Base-by-base conservation (phyloP, 2,329 filamentous ascomycete species). In the Zymoseptoria tritici region DNA sequence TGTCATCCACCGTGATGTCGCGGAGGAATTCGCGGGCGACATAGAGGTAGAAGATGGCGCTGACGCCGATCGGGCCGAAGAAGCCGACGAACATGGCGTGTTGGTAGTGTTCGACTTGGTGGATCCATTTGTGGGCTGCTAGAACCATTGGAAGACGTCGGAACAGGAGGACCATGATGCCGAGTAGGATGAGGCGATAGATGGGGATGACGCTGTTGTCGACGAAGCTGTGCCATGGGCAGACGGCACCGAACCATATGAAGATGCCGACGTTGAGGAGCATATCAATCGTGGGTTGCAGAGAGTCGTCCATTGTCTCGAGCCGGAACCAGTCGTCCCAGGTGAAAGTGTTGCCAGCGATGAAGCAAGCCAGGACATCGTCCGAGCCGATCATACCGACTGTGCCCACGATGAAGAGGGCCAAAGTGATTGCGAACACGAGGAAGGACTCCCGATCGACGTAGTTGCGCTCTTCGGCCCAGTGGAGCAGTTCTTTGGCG, bases 201-300 rank as follows among this genome's bases (percentile, higher is more conserved):
- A 92, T 79, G 0, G 90, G 84, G 24, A 95, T 85, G 16, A 94
- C 81, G 8, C 77, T 71, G 71, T 89, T 93, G 66, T 80, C 66
- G 0, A 80, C 74, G 65, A 97, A 96, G 24, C 77, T 78, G 4
- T 78, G 72, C 92, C 92, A 97, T 0, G 92, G 92, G 60, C 88
- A 90, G 9, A 92, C 84, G 0, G 90, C 90, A 3, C 91, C 91
- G 24, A 89, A 93, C 91, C 91, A 97, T 74, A 96, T 84, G 73
- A 97, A 97, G 49, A 97, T 83, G 19, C 86, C 80, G 3, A 95
- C 84, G 71, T 97, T 97, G 59, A 97, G 85, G 1, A 97, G 80
- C 91, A 96, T 96, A 72, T 97, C 91, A 52, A 97, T 89, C 0
- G 91, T 96, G 0, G 91, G 91, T 71, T 97, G 91, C n/a, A 97